These are phyloP conservation scores for Cryptococcus maquisensis DNA, from an alignment of 1,284 basidiomycete genomes.

Conservation along the genomic window DNA sequence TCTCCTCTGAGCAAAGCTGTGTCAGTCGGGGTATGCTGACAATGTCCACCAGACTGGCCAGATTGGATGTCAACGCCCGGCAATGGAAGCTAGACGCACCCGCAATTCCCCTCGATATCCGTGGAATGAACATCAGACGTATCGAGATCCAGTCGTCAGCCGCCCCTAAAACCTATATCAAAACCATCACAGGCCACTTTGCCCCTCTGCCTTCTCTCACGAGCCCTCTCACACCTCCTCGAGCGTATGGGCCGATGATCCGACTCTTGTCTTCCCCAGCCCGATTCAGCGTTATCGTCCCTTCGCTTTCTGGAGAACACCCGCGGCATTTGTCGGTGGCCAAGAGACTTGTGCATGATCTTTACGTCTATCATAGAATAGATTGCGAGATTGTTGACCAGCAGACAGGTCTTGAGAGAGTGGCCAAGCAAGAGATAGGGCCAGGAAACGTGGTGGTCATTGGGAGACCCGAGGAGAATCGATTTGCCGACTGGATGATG, in stretches of 20 bases:
- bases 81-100: slow-evolving; percentile 24
- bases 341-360: slow-evolving; percentile 61
- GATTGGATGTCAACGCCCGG: slow-evolving; percentile 38
- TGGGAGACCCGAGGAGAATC: slow-evolving; percentile 43
- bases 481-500: slow-evolving; percentile 31
- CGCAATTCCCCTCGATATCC: slow-evolving; percentile 19
- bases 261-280: slow-evolving; percentile 57
- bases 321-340: slow-evolving; percentile 53
- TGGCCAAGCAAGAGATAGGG: slow-evolving; percentile 26
- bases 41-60: slow-evolving; percentile 20
- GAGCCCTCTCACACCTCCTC: slow-evolving; percentile 14
- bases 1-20: background rate
- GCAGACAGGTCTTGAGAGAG: slow-evolving; percentile 46
- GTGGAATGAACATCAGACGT: slow-evolving; percentile 33
- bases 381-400: slow-evolving; percentile 60
- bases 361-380: slow-evolving; percentile 65
- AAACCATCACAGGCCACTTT: background rate
- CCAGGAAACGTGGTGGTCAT: slow-evolving; percentile 56
- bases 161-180: background rate
- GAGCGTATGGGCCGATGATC: slow-evolving; percentile 60
- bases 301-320: slow-evolving; percentile 22
- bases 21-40: background rate
- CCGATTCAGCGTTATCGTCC: slow-evolving; percentile 58
- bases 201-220: background rate
- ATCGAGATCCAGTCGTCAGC: slow-evolving; percentile 15